Evolutionary conservation across 1,139 yeast species (phyloP).

Genomic region (Pneumocystis oryctolagi): DNA sequence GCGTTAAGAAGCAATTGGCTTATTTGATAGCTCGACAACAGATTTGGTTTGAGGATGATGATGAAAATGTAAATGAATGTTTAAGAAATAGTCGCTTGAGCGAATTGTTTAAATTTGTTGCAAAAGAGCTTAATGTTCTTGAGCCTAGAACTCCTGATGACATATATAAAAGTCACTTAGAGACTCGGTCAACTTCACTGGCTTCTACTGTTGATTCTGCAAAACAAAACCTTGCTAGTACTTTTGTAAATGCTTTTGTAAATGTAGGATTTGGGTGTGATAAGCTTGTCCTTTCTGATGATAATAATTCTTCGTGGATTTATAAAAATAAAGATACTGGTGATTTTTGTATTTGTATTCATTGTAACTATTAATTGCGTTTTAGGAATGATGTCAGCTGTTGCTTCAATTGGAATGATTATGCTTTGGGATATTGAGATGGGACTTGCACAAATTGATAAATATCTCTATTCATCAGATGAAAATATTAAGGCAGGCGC

Average conservation of each 20-base stretch:
- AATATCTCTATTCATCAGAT: conserved; percentile 72
- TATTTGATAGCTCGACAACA: conserved; percentile 79
- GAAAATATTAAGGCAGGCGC: conserved; percentile 94
- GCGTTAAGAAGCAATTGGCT: conserved; percentile 78
- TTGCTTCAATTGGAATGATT: conserved; percentile 82
- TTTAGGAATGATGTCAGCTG: conserved; percentile 60
- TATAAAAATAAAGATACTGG: conserved; percentile 87
- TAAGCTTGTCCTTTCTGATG: conserved; percentile 47
- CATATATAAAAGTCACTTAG: conserved; percentile 80
- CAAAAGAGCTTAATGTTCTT: conserved; percentile 70
- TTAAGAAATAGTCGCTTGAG: conserved; percentile 67
- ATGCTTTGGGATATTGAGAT: conserved; percentile 85
- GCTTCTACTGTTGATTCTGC: conserved; percentile 74
- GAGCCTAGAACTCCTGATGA: conserved; percentile 94
- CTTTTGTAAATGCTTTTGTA: conserved; percentile 81
- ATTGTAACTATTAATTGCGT: not conserved
- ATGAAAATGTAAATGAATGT: conserved; percentile 71
- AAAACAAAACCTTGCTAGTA: conserved; percentile 87
- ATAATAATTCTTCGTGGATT: conserved; percentile 69
- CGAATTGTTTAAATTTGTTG: conserved; percentile 65
- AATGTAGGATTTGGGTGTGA: conserved; percentile 86
- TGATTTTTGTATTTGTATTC: not conserved
- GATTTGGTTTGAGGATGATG: conserved; percentile 52
- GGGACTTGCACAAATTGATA: conserved; percentile 81
- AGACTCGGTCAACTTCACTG: conserved; percentile 42